Base-by-base conservation (phyloP, 306 rosid genomes). In the Casuarina glauca region DNA sequence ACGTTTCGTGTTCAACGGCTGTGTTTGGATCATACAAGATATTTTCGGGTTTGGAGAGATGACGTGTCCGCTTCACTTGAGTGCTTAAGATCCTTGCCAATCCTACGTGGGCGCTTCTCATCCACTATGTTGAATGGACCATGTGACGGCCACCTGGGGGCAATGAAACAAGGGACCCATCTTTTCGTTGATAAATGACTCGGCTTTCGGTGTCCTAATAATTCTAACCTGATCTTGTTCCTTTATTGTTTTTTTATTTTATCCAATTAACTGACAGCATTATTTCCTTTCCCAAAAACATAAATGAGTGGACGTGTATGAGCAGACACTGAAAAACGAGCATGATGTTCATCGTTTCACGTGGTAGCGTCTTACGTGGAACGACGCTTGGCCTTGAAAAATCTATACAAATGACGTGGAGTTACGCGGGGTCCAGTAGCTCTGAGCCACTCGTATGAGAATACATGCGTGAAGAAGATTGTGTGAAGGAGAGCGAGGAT, bases 101-200 rank as follows among this genome's bases (percentile, higher is more conserved):
- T 76, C 82, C 81, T 19, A 82, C 86, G 86, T 85, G 91, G 79
- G 68, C 0, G 1, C 7, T 41, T 70, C 1, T 50, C 52, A 63
- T 72, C 85, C 87, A 69, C 73, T 61, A 48, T 9, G 66, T 55
- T 61, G 10, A 72, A 44, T 3, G 66, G 39, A 58, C 53, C 91
- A 88, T 84, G 89, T 85, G 91, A 88, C 4, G 32, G 70, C 71
- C 84, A 78, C 80, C 63, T 72, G 79, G 82, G 55, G 38, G 63
- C 39, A 10, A 6, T 70, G 2, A 2, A 17, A 16, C 26, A 2
- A 4, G 12, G 81, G 58, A 20, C 81, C 80, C 67, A 53, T 70
- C 9, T 2, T 12, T 51, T 3, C 62, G 19, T 49, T 57, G 50
- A 13, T 43, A 52, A 63, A 19, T 15, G 42, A 58, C n/a, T 39